Evolutionary conservation across 345 rosid species (phyloP).

Genomic region (Bruguiera gymnorhiza): DNA sequence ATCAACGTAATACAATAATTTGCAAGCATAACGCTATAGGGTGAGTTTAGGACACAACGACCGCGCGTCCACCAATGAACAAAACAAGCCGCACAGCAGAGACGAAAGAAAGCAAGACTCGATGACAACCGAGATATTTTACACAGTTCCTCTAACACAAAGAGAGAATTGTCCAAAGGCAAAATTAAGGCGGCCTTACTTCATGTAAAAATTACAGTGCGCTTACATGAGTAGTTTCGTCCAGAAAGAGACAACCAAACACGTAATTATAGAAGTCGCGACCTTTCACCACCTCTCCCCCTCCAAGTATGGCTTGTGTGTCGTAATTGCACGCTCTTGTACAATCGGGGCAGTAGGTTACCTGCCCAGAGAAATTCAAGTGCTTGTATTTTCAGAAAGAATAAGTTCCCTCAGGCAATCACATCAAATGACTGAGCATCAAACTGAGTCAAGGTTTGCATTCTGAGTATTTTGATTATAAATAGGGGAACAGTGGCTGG

Average conservation of each 20-base stretch:
- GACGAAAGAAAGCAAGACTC: too few relatives aligned
- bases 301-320: conserved; percentile 42
- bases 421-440: background rate
- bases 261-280: conserved; percentile 66
- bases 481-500: conserved; percentile 10
- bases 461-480: background rate
- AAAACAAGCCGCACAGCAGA: too few relatives aligned
- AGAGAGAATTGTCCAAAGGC: too few relatives aligned
- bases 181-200: too few relatives aligned
- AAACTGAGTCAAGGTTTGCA: background rate
- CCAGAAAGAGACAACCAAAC: conserved; percentile 78
- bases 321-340: conserved; percentile 87
- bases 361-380: conserved; percentile 34
- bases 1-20: too few relatives aligned
- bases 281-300: conserved; percentile 44
- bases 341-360: conserved; percentile 93
- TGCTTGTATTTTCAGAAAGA: background rate
- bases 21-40: too few relatives aligned
- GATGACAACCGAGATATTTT: too few relatives aligned
- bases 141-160: too few relatives aligned
- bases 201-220: conserved; percentile 35
- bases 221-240: conserved; percentile 51
- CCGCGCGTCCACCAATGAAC: too few relatives aligned
- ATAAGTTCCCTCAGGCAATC: background rate
- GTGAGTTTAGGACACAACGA: too few relatives aligned